Percentiles rank a stretch among this genome's conserved stretches.
phyloP scores from a whole-genome alignment of 192 early-diverging fungal species.

The Coemansia brasiliensis region DNA sequence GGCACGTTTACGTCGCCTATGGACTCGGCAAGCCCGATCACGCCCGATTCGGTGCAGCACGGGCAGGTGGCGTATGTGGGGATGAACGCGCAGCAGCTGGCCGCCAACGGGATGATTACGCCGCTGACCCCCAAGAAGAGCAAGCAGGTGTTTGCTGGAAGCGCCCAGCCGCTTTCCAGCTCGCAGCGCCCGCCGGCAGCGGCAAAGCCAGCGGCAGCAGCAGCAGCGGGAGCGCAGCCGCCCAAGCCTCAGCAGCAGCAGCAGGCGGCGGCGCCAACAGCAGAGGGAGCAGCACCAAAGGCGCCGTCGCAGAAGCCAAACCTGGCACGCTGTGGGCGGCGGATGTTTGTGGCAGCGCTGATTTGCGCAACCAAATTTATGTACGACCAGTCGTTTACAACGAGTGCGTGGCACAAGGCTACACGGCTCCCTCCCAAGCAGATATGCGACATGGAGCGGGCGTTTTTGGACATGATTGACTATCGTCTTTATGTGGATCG shows the following conservation, averaged over 20 bases:
- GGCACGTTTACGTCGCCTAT: conserved; percentile 22
- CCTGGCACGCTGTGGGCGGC: conserved; percentile 66
- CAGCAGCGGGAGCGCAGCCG: background rate
- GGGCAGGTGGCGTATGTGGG: conserved; percentile 17
- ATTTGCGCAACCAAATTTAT: conserved; percentile 86
- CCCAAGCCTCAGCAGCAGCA: conserved; percentile 7
- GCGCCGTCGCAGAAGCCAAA: conserved; percentile 36
- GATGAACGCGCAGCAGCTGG: conserved; percentile 38
- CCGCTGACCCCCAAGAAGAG: conserved; percentile 26
- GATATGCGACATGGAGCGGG: conserved; percentile 79
- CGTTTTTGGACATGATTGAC: conserved; percentile 74
- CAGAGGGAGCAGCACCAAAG: background rate
- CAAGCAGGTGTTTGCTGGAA: conserved; percentile 35
- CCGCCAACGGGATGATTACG: conserved; percentile 40
- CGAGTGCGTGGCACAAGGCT: conserved; percentile 84
- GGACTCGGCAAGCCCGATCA: conserved; percentile 23
- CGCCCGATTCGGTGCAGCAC: conserved; percentile 23
- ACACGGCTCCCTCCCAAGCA: conserved; percentile 71
- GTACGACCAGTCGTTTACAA: conserved; percentile 80
- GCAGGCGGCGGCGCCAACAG: background rate
- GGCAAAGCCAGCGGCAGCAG: conserved; percentile 1
- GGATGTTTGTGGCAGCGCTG: conserved; percentile 81
- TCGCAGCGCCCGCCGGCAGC: conserved; percentile 39
- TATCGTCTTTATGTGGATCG: conserved; percentile 63
- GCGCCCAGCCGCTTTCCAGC: conserved; percentile 24